phyloP scores from a whole-genome alignment of 1,284 basidiomycete species.

The Microbotryum violaceum region DNA sequence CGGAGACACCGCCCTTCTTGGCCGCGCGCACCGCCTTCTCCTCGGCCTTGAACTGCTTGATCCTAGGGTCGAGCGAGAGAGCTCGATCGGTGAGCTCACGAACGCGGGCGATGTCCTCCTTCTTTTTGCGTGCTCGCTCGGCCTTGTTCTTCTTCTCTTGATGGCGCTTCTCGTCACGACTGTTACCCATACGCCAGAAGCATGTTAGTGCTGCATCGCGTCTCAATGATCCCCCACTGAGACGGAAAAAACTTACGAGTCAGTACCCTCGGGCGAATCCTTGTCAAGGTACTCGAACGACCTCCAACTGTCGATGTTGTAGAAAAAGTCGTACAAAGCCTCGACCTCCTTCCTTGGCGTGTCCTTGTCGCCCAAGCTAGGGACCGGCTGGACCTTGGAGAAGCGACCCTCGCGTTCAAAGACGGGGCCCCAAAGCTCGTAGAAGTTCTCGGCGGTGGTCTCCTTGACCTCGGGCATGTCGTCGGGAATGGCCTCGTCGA shows the following conservation, averaged over 20 bases:
- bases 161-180: slow-evolving; percentile 97
- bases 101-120: slow-evolving; percentile 90
- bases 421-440: slow-evolving; percentile 59
- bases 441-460: slow-evolving; percentile 61
- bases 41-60: slow-evolving; percentile 93
- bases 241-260: slow-evolving; percentile 55
- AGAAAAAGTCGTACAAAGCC: slow-evolving; percentile 97
- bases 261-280: slow-evolving; percentile 95
- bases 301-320: slow-evolving; percentile 98
- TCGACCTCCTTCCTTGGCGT: slow-evolving; percentile 77
- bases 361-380: slow-evolving; percentile 63
- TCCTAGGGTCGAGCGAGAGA: slow-evolving; percentile 80
- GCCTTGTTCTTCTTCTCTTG: slow-evolving; percentile 99
- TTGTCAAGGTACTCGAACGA: slow-evolving; percentile 98
- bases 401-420: slow-evolving; percentile 89
- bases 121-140: slow-evolving; percentile 91
- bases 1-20: slow-evolving; percentile 55
- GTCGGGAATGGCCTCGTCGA: slow-evolving; percentile 79
- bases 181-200: slow-evolving; percentile 36
- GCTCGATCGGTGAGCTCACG: slow-evolving; percentile 81
- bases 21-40: slow-evolving; percentile 92
- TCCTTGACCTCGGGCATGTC: slow-evolving; percentile 58
- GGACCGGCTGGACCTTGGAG: slow-evolving; percentile 80
- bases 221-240: background rate
- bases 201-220: slow-evolving; percentile 21